Evolutionary conservation across 2,329 filamentous ascomycete species (phyloP).

Genomic region (Decorospora gaudefroyi): DNA sequence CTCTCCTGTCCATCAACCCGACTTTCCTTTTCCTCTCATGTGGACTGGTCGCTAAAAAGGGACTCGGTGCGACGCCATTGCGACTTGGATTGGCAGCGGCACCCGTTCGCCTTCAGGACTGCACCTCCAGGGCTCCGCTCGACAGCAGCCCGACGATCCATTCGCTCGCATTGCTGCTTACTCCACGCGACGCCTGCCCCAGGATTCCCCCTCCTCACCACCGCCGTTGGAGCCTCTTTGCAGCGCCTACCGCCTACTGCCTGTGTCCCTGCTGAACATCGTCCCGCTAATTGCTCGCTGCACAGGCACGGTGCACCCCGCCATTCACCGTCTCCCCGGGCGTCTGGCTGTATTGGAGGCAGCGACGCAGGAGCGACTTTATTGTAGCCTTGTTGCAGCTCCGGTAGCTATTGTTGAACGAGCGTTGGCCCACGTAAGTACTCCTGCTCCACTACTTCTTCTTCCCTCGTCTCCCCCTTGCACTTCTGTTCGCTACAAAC

Average conservation of each 20-base stretch:
- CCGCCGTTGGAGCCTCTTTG: slow-evolving; percentile 1
- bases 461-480: slow-evolving; percentile 4
- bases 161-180: slow-evolving; percentile 23
- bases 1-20: slow-evolving; percentile 11
- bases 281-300: slow-evolving; percentile 16
- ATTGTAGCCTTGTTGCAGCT: too few relatives aligned
- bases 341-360: slow-evolving; percentile 15
- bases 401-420: slow-evolving; percentile 21
- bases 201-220: slow-evolving; percentile 12
- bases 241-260: slow-evolving; percentile 2
- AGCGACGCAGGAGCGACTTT: too few relatives aligned
- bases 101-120: slow-evolving; percentile 14
- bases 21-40: slow-evolving; percentile 7
- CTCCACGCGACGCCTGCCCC: slow-evolving; percentile 14
- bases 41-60: slow-evolving; percentile 12
- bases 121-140: slow-evolving; percentile 17
- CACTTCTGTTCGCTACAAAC: slow-evolving; percentile 4
- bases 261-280: not conserved
- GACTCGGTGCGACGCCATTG: slow-evolving; percentile 14
- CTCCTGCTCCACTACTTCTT: too few relatives aligned
- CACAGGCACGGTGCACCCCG: slow-evolving; percentile 30
- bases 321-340: slow-evolving; percentile 33
- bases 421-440: slow-evolving; percentile 35
- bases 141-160: slow-evolving; percentile 18
- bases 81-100: slow-evolving; percentile 19